A percentile compares a stretch with the other conserved stretches of the same genome.
phyloP scores from a whole-genome alignment of 805 yeast genomes.

The Middelhovenomyces tepae region DNA sequence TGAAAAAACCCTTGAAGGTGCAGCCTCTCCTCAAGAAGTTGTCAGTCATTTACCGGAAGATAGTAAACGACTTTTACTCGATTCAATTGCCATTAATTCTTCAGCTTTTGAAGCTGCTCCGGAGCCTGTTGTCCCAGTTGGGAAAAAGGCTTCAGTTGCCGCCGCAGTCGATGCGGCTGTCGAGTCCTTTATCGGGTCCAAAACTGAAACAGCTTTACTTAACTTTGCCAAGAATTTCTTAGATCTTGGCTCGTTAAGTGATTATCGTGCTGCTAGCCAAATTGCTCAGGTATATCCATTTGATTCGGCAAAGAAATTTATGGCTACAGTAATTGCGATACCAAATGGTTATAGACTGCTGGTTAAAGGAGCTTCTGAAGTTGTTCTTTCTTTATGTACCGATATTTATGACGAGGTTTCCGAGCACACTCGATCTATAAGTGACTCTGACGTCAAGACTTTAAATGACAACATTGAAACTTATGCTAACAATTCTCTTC shows the following conservation, averaged over 20 bases:
- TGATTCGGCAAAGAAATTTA: conserved; percentile 89
- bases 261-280: conserved; percentile 34
- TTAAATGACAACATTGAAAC: conserved; percentile 38
- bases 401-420: conserved; percentile 11
- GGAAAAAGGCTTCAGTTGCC: too few species aligned
- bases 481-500: conserved; percentile 70
- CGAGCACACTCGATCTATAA: conserved; percentile 3
- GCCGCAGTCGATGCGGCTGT: conserved; percentile 20
- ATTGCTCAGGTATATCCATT: conserved; percentile 76
- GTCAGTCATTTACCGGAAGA: conserved; percentile 11
- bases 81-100: conserved; percentile 70
- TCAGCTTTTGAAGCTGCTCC: conserved; percentile 83
- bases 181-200: conserved; percentile 79
- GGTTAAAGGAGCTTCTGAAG: conserved; percentile 93
- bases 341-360: conserved; percentile 47
- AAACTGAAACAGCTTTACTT: conserved; percentile 87
- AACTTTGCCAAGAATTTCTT: conserved; percentile 54
- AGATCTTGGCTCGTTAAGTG: conserved; percentile 37
- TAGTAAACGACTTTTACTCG: conserved; percentile 26
- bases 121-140: too few species aligned
- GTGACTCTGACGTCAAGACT: conserved; percentile 20
- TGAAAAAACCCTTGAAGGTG: conserved; percentile 10
- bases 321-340: conserved; percentile 60
- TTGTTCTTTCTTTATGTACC: conserved; percentile 57
- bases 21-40: conserved; percentile 5